A percentile compares a stretch with the other conserved stretches of the same genome.
Conservation (phyloP, 352 stramenopile species). For the Globisporangium paroecandrum region DNA sequence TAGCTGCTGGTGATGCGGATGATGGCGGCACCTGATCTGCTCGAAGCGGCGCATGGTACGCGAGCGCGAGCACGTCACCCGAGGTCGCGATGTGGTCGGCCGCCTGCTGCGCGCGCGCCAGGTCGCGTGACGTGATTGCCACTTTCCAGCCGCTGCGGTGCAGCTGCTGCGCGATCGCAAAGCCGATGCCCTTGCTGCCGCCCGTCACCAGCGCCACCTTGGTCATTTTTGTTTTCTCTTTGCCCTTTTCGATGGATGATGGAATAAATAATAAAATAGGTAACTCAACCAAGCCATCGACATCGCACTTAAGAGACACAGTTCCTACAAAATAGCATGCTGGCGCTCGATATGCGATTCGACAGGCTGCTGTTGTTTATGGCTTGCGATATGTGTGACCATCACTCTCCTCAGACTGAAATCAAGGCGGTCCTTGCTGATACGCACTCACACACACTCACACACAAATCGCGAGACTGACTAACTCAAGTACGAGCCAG, state of each 20-base stretch:
- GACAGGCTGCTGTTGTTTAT: not conserved
- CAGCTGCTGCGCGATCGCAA: conserved; percentile 65
- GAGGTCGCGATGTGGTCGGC: conserved; percentile 34
- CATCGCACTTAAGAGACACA: too few species aligned
- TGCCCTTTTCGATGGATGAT: too few species aligned
- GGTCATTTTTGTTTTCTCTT: not conserved
- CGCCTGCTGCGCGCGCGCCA: conserved; percentile 48
- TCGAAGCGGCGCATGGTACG: conserved; percentile 51
- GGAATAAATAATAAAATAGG: too few species aligned
- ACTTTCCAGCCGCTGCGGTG: conserved; percentile 62
- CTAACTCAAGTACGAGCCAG: not conserved
- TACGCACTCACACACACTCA: not conserved
- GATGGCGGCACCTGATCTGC: not conserved
- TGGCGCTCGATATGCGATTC: not conserved
- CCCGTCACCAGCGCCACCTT: conserved; percentile 68
- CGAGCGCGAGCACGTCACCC: conserved; percentile 42
- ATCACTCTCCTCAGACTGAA: not conserved
- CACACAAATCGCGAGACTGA: not conserved
- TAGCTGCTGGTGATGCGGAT: not conserved
- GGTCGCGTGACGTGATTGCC: conserved; percentile 64
- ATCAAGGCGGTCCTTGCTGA: not conserved
- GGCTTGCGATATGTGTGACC: not conserved
- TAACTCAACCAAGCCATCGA: too few species aligned
- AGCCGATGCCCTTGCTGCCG: conserved; percentile 76
- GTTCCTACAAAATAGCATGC: not conserved